Base-by-base conservation (phyloP, 2,329 filamentous ascomycete species). In the Phoma sp. region DNA sequence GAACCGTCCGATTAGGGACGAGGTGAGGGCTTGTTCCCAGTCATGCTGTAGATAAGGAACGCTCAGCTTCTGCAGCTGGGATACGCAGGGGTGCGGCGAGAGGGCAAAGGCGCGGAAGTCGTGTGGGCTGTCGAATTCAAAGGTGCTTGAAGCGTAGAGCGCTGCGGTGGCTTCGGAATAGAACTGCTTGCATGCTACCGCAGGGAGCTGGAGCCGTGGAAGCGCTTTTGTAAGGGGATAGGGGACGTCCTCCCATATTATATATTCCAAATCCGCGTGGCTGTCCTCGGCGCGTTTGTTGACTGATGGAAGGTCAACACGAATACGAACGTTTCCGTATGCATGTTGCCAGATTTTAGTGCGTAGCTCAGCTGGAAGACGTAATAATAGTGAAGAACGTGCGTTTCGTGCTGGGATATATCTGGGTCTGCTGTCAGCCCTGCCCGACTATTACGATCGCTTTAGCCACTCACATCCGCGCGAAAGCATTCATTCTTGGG, bases 321-420 rank as follows among this genome's bases (percentile, higher is more conserved):
- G 35, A 15, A 51, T 25, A 10, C 10, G 31, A 15, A 25, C 25
- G 2, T 48, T 32, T 6, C 44, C 31, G 27, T 35, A 54, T 15
- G 8, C 15, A n/a, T 35, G 15, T 4, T 38, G 13, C 39, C 25
- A 29, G n/a, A 54, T 49, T 10, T 40, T 25, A 12, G 6, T 13
- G n/a, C 51, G 39, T n/a, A 55, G 25, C 24, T 55, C 44, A 4
- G 45, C 27, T 29, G 51, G 51, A 6, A 55, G 45, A 9, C 17
- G n/a, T 3, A 55, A 31, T 6, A 55, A 35, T 1, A 27, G 40
- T 5, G 12, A 48, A 15, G 10, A 24, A 13, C 25, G 8, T 31
- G 40, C 15, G 19, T 12, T 43, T 17, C 13, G 48, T 2, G 40
- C 7, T 36, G 48, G 32, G 10, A 29, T 21, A 31, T 31, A 6